These are phyloP conservation scores for Orbilia quercus DNA, from an alignment of 2,329 filamentous ascomycete genomes.

Conservation along the genomic window DNA sequence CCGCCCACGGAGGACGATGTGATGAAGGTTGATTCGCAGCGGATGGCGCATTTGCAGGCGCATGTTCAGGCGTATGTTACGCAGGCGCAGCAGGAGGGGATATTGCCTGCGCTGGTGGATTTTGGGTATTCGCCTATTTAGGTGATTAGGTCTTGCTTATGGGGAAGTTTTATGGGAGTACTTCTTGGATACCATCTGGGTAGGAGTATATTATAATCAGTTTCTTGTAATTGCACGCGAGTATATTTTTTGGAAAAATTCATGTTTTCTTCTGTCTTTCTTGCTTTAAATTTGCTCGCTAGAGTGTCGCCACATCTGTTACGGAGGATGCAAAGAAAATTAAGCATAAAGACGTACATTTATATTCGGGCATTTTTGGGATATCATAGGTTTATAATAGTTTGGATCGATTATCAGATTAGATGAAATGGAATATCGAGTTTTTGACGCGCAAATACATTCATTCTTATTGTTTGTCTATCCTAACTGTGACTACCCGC, in stretches of 20 bases:
- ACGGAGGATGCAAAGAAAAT: no score
- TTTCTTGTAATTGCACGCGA: not conserved
- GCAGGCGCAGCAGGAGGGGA: slow-evolving; percentile 9
- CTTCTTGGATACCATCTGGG: not conserved
- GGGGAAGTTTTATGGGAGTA: not conserved
- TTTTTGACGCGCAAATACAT: not conserved
- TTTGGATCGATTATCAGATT: no score
- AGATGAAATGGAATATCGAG: no score
- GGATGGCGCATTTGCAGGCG: slow-evolving; percentile 14
- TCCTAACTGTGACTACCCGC: slow-evolving; percentile 25
- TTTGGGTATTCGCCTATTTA: not conserved
- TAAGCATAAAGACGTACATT: no score
- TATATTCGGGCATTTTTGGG: no score
- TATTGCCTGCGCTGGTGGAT: slow-evolving; percentile 1
- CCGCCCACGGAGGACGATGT: slow-evolving; percentile 43
- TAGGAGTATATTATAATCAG: not conserved
- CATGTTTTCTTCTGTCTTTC: no score
- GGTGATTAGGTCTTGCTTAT: not conserved
- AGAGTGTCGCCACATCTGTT: no score
- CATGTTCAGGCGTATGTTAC: slow-evolving; percentile 10
- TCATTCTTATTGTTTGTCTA: slow-evolving; percentile 23
- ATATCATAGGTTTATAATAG: no score
- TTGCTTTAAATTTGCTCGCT: no score
- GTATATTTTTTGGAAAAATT: no score
- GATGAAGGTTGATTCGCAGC: slow-evolving; percentile 35